Evolutionary conservation across 306 rosid species (phyloP).

Genomic region (Cucumis sativus): DNA sequence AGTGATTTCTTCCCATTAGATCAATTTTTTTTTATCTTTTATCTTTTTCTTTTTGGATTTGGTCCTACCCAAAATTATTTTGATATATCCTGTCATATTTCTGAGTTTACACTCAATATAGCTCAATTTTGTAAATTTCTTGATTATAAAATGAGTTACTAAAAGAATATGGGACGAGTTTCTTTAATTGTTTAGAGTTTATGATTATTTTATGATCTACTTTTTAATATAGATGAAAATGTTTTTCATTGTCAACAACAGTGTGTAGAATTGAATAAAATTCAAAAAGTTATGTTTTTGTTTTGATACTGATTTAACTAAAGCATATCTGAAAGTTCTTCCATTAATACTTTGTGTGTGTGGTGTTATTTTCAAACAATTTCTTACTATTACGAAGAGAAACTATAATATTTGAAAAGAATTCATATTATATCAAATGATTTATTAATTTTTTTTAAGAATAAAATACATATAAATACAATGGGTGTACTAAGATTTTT

Average conservation of each 20-base stretch:
- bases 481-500: too few species aligned
- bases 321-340: neutral
- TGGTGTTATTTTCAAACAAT: too few species aligned
- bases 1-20: neutral
- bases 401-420: too few species aligned
- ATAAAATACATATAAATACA: too few species aligned
- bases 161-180: too few species aligned
- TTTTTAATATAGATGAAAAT: neutral
- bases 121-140: neutral
- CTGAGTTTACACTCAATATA: neutral
- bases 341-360: too few species aligned
- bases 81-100: neutral
- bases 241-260: neutral
- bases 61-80: neutral
- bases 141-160: too few species aligned
- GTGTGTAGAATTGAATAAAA: neutral
- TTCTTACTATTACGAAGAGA: too few species aligned
- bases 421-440: too few species aligned
- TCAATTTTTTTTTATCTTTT: too few species aligned
- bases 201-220: too few species aligned
- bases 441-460: too few species aligned
- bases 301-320: neutral
- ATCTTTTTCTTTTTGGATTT: neutral
- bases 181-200: neutral
- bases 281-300: neutral